Conservation (phyloP, 805 yeast species). For the Nakazawaea sp. region DNA sequence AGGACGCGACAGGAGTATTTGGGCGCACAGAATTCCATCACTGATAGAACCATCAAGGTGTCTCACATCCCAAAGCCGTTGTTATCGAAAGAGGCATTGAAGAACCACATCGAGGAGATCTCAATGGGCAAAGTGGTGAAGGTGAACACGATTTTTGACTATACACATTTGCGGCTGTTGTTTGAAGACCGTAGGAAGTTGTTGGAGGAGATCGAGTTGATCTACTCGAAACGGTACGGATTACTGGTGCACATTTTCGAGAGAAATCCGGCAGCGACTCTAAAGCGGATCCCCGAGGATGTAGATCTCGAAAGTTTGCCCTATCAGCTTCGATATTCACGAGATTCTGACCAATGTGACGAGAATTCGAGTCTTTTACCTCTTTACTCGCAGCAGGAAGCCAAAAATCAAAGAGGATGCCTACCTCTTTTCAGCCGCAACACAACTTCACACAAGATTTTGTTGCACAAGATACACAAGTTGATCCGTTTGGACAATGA, state of each 20-base stretch:
- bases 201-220: slow-evolving; percentile 29
- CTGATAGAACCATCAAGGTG: slow-evolving; percentile 51
- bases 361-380: slow-evolving; percentile 3
- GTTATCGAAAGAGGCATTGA: slow-evolving; percentile 35
- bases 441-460: background rate
- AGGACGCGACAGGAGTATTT: slow-evolving; percentile 48
- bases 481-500: slow-evolving; percentile 20
- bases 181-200: slow-evolving; percentile 27
- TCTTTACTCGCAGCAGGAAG: background rate
- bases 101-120: slow-evolving; percentile 43
- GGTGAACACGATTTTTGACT: slow-evolving; percentile 38
- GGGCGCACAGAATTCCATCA: slow-evolving; percentile 52
- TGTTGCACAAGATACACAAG: slow-evolving; percentile 20
- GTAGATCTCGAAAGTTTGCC: slow-evolving; percentile 7
- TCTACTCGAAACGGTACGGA: slow-evolving; percentile 35
- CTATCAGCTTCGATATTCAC: slow-evolving; percentile 2
- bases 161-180: slow-evolving; percentile 30
- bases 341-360: background rate
- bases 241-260: slow-evolving; percentile 29
- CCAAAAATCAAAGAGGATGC: background rate
- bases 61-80: slow-evolving; percentile 47
- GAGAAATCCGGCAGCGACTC: slow-evolving; percentile 10
- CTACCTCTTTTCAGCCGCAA: background rate
- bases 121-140: slow-evolving; percentile 50
- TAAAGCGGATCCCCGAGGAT: slow-evolving; percentile 2